These are phyloP conservation scores for Rhododendron vialii DNA, from an alignment of 148 eudicot species.

Conservation along the genomic window DNA sequence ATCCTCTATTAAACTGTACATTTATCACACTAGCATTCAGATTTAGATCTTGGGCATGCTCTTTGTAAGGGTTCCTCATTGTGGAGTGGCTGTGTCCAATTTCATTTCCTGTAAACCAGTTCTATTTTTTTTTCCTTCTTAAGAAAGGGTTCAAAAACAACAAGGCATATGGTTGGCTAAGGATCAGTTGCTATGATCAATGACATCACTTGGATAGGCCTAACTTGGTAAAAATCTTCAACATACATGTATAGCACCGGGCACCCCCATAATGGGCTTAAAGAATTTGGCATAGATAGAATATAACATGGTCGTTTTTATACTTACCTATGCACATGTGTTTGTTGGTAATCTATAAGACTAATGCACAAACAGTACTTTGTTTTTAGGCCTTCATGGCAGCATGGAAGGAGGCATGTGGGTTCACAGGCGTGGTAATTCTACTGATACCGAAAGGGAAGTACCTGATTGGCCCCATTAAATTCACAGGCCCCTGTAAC, in stretches of 20 bases:
- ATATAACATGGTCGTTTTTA: neutral
- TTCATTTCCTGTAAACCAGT: neutral
- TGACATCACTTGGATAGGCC: neutral
- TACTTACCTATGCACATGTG: neutral
- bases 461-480: constrained; percentile 10
- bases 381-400: constrained; percentile 5
- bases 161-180: neutral
- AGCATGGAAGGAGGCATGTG: constrained; percentile 8
- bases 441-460: constrained; percentile 5
- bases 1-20: neutral
- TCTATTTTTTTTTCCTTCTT: neutral
- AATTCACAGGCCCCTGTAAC: neutral
- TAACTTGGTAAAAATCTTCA: too few relatives aligned
- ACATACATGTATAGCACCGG: too few relatives aligned
- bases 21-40: neutral
- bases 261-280: neutral
- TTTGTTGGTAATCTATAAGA: neutral
- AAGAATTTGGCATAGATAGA: neutral
- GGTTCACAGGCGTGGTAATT: neutral
- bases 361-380: neutral
- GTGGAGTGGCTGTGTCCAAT: too few relatives aligned
- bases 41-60: neutral
- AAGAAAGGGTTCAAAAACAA: neutral
- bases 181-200: neutral
- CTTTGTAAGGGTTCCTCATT: too few relatives aligned